Base-by-base conservation (phyloP, 192 early-diverging fungal species). In the Pilaira anomala region DNA sequence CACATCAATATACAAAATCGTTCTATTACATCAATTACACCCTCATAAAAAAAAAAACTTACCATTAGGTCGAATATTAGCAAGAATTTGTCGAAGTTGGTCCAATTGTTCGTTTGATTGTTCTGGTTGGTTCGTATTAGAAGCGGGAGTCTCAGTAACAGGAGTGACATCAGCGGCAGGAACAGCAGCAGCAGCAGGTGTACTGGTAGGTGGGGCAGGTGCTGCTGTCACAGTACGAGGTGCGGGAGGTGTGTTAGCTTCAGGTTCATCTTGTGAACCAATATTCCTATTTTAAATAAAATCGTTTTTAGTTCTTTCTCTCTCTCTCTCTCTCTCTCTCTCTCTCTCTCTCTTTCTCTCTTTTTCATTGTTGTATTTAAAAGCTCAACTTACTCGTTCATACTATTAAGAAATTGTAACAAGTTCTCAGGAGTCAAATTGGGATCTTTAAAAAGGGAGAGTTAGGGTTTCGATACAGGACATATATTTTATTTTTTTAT, bases 331-430 rank as follows among this genome's bases (percentile, higher is more conserved):
- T 36, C 33, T 9, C 33, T 6, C 11, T 36, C 7, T 33, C 33
- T 9, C 33, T 36, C 33, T 36, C 11, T 9, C 7, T 36, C 11
- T 33, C 2, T 2, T 36, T 36, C 33, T 9, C 33, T 6, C 11
- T 36, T 36, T 36, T 3, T 7, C 30, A 33, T 7, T 33, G 6
- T 36, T 36, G 1, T 36, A 36, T 36, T 9, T 36, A 36, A 5
- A 36, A 5, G 5, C 1, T 16, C 18, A 46, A 33, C 36, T 36
- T 45, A n/a, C 18, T 36, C 21, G 58, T 14, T 60, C 65, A 36
- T 68, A 68, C 33, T 36, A 36, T 36, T 36, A 26, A 75, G 65
- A 49, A 66, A 75, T 33, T 75, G 74, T n/a, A 63, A 54, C 7
- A 75, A 28, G 36, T 75, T 65, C 22, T 75, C 74, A 41, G 56